Evolutionary conservation across 2,329 filamentous ascomycete genomes (phyloP), one percentile per base, ranked within the genome.

Genomic region (Venturia nashicola): DNA sequence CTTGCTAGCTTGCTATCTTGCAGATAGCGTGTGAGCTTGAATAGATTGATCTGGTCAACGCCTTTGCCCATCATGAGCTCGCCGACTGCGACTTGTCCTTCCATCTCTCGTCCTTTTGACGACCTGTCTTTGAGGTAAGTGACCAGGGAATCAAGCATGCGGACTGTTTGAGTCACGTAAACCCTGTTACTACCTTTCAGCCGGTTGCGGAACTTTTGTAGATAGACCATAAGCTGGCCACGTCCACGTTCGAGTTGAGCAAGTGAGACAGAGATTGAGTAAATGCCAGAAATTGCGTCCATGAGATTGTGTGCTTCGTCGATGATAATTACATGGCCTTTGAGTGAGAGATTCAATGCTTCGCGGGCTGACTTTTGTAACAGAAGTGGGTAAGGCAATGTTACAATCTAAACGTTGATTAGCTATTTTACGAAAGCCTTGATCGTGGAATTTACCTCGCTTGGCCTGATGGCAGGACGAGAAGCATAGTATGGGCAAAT

Each of bases 401-500:
- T 96, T 34, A 99, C 82, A 62, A 99, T 91, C 80, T 87, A 3
- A 1, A 18, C 12, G 6, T 66, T 36, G 27, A 23, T 36, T 9
- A 18, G 48, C 7, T 27, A 43, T 6, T 0, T 16, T 2, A 46
- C 60, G 40, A 55, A 51, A 20, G 23, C 18, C 7, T 59, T 43
- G 44, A 14, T 54, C 23, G 61, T 12, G 36, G 39, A 20, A 65
- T 75, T 68, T 67, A 83, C 82, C 74, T 97, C 92, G 48, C 90
- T 88, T 11, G 87, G 83, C 20, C 87, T 85, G n/a, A 96, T 86
- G 0, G 90, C 89, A 2, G 88, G 83, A 60, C 94, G 83, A 0
- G 93, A 93, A n/a, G 93, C 92, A 75, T 99, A 99, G 73, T 99
- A 99, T 0, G 94, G 93, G 72, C 94, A 99, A 5, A 97, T 83